Evolutionary conservation across 345 rosid genomes (phyloP), one percentile per base, ranked within the genome.

Genomic region (Syzygium oleosum): DNA sequence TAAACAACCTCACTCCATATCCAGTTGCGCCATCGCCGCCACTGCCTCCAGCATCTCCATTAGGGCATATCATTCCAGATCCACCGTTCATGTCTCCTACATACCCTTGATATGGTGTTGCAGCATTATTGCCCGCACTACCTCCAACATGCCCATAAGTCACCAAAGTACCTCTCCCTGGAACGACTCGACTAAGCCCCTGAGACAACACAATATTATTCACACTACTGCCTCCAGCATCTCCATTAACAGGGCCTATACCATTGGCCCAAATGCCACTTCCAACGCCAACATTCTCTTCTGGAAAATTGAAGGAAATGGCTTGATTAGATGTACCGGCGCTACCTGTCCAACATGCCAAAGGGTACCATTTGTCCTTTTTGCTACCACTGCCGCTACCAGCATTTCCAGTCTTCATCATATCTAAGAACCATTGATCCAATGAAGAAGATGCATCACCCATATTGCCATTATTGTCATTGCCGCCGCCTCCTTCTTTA

Each of bases 101-200:
- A 51, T 84, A 51, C 31, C 55, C 85, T 84, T 51, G 56, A 52
- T 84, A 25, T 25, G 11, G 55, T 29, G 54, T 84, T 63, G 31
- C 88, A 4, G 90, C 14, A 68, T 92, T 91, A 5, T 84, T 88
- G 34, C 90, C 91, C 22, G 12, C 38, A 73, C 83, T 38, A 38
- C 83, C 83, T 73, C 27, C 83, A 9, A 19, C 83, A 73, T 73
- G 49, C 83, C 83, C 83, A 38, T 73, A 34, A 73, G 27, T 73
- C 83, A 73, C 83, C 83, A 73, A 73, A 13, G n/a, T 11, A 52
- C 34, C 55, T 38, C 83, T 38, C 83, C 80, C 49, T 5, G 0
- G 83, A 73, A 19, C 1, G 14, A 38, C 49, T 38, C 49, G 49
- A 73, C 25, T 38, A 73, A 43, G 83, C 49, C 49, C 83, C 21